Conservation (phyloP, 2,329 filamentous ascomycete species). For the Diaporthe destruens region DNA sequence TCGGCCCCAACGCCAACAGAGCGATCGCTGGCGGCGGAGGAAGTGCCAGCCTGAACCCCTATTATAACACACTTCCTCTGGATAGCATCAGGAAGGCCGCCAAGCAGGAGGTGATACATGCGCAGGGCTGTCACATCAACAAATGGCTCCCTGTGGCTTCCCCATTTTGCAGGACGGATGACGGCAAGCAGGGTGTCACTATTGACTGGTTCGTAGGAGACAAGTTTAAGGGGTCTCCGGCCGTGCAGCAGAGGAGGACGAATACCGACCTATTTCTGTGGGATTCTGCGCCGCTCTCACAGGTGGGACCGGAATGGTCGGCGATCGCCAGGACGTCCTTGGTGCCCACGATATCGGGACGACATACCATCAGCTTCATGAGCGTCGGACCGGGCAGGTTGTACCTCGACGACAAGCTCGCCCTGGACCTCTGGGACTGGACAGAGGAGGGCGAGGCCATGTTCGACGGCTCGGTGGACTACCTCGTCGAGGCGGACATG, state of each 20-base stretch:
- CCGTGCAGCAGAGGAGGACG: constrained; percentile 68
- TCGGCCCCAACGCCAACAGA: constrained; percentile 76
- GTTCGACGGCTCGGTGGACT: constrained; percentile 77
- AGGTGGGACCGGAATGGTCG: constrained; percentile 74
- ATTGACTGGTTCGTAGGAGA: constrained; percentile 76
- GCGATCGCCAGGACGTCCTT: constrained; percentile 72
- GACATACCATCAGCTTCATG: constrained; percentile 76
- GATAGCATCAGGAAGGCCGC: constrained; percentile 70
- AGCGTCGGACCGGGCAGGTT: constrained; percentile 74
- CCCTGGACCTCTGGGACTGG: constrained; percentile 77
- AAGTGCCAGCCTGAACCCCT: constrained; percentile 76
- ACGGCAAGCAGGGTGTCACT: constrained; percentile 70
- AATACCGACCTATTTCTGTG: constrained; percentile 78
- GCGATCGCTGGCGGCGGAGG: constrained; percentile 77
- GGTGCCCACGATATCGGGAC: constrained; percentile 69
- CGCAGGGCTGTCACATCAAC: constrained; percentile 72
- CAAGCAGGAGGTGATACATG: constrained; percentile 68
- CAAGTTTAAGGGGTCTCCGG: constrained; percentile 69
- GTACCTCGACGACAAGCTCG: constrained; percentile 69
- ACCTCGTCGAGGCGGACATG: constrained; percentile 71
- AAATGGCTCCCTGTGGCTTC: constrained; percentile 76
- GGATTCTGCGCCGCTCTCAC: constrained; percentile 73
- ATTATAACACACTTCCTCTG: constrained; percentile 74
- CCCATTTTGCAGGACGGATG: constrained; percentile 67
- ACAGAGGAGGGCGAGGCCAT: constrained; percentile 77